phyloP scores from a whole-genome alignment of 352 stramenopile species.

The Globisporangium yorkense region DNA sequence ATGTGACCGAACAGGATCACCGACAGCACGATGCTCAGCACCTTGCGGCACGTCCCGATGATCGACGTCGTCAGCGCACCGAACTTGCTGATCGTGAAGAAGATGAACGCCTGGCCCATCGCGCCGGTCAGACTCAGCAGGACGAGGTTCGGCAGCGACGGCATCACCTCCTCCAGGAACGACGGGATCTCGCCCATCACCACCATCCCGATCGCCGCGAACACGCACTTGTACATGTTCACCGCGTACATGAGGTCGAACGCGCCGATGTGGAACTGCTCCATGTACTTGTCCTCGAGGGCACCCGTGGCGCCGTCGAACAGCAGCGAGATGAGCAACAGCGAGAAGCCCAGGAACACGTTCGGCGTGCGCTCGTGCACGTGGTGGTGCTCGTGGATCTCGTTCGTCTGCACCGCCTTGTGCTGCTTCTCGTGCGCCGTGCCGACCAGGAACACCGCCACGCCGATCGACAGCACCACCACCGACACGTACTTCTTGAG shows the following conservation, averaged over 20 bases:
- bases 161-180: slow-evolving; percentile 55
- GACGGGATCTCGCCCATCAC: slow-evolving; percentile 59
- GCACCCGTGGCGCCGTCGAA: slow-evolving; percentile 78
- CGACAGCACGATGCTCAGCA: slow-evolving; percentile 81
- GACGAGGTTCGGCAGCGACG: slow-evolving; percentile 55
- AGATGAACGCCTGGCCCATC: slow-evolving; percentile 80
- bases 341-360: slow-evolving; percentile 54
- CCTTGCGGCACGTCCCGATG: slow-evolving; percentile 82
- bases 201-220: slow-evolving; percentile 61
- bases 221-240: slow-evolving; percentile 80
- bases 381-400: slow-evolving; percentile 31
- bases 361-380: slow-evolving; percentile 57
- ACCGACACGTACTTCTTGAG: slow-evolving; percentile 84
- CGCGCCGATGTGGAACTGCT: slow-evolving; percentile 71
- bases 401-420: slow-evolving; percentile 29
- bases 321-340: slow-evolving; percentile 67
- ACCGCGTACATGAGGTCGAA: slow-evolving; percentile 88
- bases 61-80: slow-evolving; percentile 80
- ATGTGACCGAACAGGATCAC: slow-evolving; percentile 81
- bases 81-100: slow-evolving; percentile 86
- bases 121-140: slow-evolving; percentile 73
- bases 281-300: slow-evolving; percentile 79
- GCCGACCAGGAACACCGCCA: slow-evolving; percentile 72
- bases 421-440: slow-evolving; percentile 70
- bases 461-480: slow-evolving; percentile 58